phyloP scores from a whole-genome alignment of 1,284 basidiomycete species.

The Melampsora allii-populina region DNA sequence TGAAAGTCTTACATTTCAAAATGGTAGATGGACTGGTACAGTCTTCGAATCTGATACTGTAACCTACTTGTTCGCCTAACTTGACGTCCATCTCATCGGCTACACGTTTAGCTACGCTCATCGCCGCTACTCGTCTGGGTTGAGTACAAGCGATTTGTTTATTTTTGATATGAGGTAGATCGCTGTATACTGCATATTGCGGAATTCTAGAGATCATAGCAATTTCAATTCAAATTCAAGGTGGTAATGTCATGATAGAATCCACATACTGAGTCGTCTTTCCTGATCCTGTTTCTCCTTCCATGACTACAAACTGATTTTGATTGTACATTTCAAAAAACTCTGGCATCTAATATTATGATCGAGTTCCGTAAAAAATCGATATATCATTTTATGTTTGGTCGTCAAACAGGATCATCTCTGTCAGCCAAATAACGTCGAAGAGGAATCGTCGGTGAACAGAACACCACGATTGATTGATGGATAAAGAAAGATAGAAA shows the following conservation, averaged over 20 bases:
- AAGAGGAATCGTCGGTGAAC: slow-evolving; percentile 35
- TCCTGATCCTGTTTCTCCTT: slow-evolving; percentile 96
- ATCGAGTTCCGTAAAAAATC: not conserved
- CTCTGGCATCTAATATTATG: slow-evolving; percentile 67
- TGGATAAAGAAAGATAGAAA: not conserved
- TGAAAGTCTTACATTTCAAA: slow-evolving; percentile 60
- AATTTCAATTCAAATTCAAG: not conserved
- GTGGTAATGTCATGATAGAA: not conserved
- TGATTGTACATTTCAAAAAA: slow-evolving; percentile 81
- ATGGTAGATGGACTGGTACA: slow-evolving; percentile 90
- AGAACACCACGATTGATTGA: slow-evolving; percentile 14
- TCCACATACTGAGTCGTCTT: slow-evolving; percentile 86
- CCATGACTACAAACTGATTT: slow-evolving; percentile 90
- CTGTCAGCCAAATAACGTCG: slow-evolving; percentile 36
- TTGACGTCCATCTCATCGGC: slow-evolving; percentile 97
- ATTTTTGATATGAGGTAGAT: slow-evolving; percentile 79
- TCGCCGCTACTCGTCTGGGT: slow-evolving; percentile 92
- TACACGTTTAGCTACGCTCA: slow-evolving; percentile 97
- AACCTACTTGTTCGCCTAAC: slow-evolving; percentile 91
- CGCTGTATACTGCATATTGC: slow-evolving; percentile 90
- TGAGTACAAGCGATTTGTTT: slow-evolving; percentile 97
- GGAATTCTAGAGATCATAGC: slow-evolving; percentile 62
- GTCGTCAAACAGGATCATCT: slow-evolving; percentile 15
- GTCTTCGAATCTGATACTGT: slow-evolving; percentile 98
- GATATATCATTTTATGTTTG: slow-evolving; percentile 7